A percentile compares a stretch with the other conserved stretches of the same genome.
Evolutionary conservation across 2,329 filamentous ascomycete species (phyloP).

Genomic region (Harringtonia aguacate): DNA sequence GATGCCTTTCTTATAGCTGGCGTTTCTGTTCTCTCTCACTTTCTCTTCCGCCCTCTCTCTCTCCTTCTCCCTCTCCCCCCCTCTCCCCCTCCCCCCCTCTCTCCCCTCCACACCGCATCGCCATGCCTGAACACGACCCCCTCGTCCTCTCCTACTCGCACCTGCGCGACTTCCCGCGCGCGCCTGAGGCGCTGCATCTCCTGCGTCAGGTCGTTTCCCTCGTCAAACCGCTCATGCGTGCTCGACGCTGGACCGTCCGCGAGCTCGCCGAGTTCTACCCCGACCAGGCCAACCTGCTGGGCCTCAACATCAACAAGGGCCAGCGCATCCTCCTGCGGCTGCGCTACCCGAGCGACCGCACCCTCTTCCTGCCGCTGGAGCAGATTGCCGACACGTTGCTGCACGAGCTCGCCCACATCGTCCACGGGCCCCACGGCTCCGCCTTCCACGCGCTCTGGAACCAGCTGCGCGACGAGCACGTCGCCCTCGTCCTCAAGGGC

Average conservation of each 20-base stretch:
- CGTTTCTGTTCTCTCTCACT: neutral
- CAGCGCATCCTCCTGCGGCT: conserved; percentile 74
- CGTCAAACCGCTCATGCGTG: conserved; percentile 92
- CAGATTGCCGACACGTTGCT: conserved; percentile 83
- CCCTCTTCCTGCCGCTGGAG: conserved; percentile 71
- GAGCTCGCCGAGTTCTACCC: conserved; percentile 82
- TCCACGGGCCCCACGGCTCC: conserved; percentile 71
- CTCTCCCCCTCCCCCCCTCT: neutral
- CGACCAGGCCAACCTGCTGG: conserved; percentile 59
- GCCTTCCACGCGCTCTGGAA: conserved; percentile 84
- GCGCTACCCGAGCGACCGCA: conserved; percentile 62
- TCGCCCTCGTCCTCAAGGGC: conserved; percentile 65
- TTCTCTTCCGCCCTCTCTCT: neutral
- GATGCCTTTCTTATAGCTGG: too few relatives aligned
- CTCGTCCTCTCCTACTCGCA: conserved; percentile 38
- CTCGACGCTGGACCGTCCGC: conserved; percentile 67
- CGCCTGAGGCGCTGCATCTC: conserved; percentile 42
- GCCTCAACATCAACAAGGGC: conserved; percentile 68
- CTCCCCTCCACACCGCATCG: neutral
- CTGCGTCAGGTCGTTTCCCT: conserved; percentile 75
- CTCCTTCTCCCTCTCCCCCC: neutral
- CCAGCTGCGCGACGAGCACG: conserved; percentile 76
- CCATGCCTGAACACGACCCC: conserved; percentile 33
- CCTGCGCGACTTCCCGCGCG: conserved; percentile 32
- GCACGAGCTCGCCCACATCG: conserved; percentile 85